Evolutionary conservation across 345 rosid species (phyloP), one percentile per base, ranked within the genome.

Genomic region (Nephelium lappaceum): DNA sequence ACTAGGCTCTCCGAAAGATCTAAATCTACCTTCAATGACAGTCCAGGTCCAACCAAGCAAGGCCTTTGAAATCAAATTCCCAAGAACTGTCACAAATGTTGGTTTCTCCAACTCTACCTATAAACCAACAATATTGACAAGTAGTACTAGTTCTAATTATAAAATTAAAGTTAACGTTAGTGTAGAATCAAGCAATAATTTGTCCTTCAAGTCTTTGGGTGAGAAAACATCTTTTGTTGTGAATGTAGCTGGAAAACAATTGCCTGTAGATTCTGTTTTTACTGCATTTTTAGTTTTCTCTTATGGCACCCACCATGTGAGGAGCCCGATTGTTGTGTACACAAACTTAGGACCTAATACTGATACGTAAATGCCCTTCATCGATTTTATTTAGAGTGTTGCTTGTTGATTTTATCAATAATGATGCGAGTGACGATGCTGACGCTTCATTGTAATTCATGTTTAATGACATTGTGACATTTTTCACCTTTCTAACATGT

Each of bases 21-120:
- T 88, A 55, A 86, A 88, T 71, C 84, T 80, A 27, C 87, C 91
- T 23, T 72, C 91, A 53, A 71, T 88, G 78, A 67, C 79, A 10
- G 66, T 80, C 4, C 39, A 38, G 21, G 11, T 74, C 23, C 1
- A 42, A 43, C 9, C 75, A 5, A 49, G 19, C 5, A 8, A 45
- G 31, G 45, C 88, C 14, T 78, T 85, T 45, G 72, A 43, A 2
- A 3, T 85, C 62, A 66, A 16, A 6, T 85, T 85, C 72, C 53
- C 24, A n/a, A 51, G 88, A 80, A 83, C 82, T 11, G 87, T 84
- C 3, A 88, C 86, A 9, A 84, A 79, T 69, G 89, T 85, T 51
- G 87, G 86, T 60, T 2, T 12, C 11, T 72, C 78, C 19, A 85
- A 84, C 31, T 88, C 87, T 4, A 79, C 84, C 1, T 88, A 82